phyloP scores from a whole-genome alignment of 345 rosid genomes.

The Eutrema heterophyllum region DNA sequence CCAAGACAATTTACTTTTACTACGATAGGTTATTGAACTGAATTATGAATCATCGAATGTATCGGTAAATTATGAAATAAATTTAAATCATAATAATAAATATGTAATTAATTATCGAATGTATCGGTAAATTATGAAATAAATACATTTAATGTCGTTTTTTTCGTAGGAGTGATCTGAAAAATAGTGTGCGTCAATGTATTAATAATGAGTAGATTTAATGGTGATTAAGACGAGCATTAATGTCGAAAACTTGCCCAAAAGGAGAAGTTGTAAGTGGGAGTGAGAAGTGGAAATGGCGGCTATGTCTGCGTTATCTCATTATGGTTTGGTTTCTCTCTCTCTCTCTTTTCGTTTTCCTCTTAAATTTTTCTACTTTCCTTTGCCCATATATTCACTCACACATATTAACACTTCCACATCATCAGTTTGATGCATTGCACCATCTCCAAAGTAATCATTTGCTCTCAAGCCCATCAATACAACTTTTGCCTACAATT shows the following conservation, averaged over 20 bases:
- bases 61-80: background rate
- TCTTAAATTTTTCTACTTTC: background rate
- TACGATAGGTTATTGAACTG: no score
- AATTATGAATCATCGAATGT: background rate
- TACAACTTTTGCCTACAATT: background rate
- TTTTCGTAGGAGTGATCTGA: background rate
- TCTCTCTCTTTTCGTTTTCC: slow-evolving; percentile 11
- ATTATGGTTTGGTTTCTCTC: background rate
- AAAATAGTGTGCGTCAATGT: slow-evolving; percentile 15
- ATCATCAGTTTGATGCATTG: slow-evolving; percentile 22
- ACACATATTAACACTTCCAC: slow-evolving; percentile 3
- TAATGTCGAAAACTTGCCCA: slow-evolving; percentile 28
- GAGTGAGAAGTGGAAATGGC: slow-evolving; percentile 31
- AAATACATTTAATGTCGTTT: background rate
- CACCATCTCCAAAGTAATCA: slow-evolving; percentile 28
- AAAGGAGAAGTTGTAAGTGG: slow-evolving; percentile 29
- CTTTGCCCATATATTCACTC: slow-evolving; percentile 16
- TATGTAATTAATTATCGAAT: background rate
- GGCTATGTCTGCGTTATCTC: slow-evolving; percentile 39
- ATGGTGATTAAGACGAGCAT: slow-evolving; percentile 35
- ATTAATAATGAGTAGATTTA: slow-evolving; percentile 22
- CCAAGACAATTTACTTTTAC: background rate
- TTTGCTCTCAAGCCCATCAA: slow-evolving; percentile 24
- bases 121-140: background rate
- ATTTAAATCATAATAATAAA: background rate